Evolutionary conservation across 306 rosid genomes (phyloP).

Genomic region (Cucurbita ficifolia): DNA sequence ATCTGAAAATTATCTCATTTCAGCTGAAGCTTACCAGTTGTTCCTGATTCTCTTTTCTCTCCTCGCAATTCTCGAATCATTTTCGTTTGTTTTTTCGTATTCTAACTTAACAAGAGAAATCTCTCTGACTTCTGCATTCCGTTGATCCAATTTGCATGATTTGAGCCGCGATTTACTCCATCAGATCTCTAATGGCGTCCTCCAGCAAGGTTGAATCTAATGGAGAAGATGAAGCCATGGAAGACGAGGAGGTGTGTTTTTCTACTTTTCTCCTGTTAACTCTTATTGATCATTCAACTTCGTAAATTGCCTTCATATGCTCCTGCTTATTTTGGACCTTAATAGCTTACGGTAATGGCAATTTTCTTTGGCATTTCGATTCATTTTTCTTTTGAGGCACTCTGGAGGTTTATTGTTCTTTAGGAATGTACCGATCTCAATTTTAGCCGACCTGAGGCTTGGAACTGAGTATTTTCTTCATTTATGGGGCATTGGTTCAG

Average conservation of each 20-base stretch:
- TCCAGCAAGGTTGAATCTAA: slow-evolving; percentile 32
- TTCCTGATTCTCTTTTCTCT: background rate
- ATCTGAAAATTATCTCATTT: background rate
- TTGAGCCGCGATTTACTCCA: slow-evolving; percentile 4
- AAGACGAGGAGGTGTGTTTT: slow-evolving; percentile 40
- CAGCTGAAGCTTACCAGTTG: background rate
- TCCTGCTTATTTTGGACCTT: background rate
- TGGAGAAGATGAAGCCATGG: slow-evolving; percentile 36
- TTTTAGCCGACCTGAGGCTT: background rate
- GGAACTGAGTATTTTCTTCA: background rate
- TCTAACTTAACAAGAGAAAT: background rate
- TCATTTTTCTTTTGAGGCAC: background rate
- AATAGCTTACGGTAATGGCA: background rate
- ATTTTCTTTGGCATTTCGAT: background rate
- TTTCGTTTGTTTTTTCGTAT: background rate
- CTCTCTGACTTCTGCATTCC: background rate
- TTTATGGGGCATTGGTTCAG: slow-evolving; percentile 23
- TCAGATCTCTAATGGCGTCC: slow-evolving; percentile 47
- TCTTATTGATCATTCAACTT: background rate
- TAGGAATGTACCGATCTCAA: background rate
- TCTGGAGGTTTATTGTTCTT: background rate
- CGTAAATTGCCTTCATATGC: background rate
- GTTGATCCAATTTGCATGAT: background rate
- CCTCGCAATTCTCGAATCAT: background rate
- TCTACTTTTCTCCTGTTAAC: background rate